Evolutionary conservation across 371 early-diverging fungal genomes (phyloP).

Genomic region (Actinomortierella wolfii): DNA sequence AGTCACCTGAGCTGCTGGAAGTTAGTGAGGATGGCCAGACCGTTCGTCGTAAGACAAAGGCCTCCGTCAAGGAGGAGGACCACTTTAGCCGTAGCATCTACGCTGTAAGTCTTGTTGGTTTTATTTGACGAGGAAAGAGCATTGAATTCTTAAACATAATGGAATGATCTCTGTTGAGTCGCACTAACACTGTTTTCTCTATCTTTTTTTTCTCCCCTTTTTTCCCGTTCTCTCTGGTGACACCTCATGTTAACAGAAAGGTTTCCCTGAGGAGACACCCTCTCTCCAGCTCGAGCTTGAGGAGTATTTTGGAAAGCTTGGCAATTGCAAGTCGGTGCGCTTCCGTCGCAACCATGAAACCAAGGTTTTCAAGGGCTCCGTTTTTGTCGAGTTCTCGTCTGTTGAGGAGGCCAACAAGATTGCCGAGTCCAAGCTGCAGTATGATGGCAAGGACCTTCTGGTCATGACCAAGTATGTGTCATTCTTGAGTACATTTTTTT

Average conservation of each 20-base stretch:
- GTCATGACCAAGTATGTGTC: constrained; percentile 51
- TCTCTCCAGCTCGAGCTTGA: constrained; percentile 64
- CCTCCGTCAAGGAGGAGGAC: constrained; percentile 51
- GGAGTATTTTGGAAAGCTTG: constrained; percentile 55
- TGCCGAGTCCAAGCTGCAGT: constrained; percentile 51
- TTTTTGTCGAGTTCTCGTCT: constrained; percentile 65
- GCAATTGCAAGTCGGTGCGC: constrained; percentile 61
- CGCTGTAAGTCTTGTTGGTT: constrained; percentile 46
- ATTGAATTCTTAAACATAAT: no score
- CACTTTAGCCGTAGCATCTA: constrained; percentile 60
- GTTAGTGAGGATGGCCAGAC: constrained; percentile 60
- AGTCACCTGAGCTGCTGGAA: constrained; percentile 56
- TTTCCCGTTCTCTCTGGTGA: not conserved
- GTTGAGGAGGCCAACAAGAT: constrained; percentile 59
- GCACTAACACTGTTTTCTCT: no score
- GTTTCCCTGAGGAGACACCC: constrained; percentile 58
- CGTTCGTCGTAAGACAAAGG: constrained; percentile 62
- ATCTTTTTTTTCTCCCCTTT: no score
- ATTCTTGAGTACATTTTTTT: not conserved
- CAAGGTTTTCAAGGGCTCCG: constrained; percentile 61
- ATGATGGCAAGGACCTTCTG: constrained; percentile 58
- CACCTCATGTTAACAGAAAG: constrained; percentile 50
- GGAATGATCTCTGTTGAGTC: no score
- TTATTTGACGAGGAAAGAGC: constrained; percentile 3
- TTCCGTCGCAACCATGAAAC: constrained; percentile 61